Base-by-base conservation (phyloP, 306 rosid genomes). In the Vigna unguiculata region DNA sequence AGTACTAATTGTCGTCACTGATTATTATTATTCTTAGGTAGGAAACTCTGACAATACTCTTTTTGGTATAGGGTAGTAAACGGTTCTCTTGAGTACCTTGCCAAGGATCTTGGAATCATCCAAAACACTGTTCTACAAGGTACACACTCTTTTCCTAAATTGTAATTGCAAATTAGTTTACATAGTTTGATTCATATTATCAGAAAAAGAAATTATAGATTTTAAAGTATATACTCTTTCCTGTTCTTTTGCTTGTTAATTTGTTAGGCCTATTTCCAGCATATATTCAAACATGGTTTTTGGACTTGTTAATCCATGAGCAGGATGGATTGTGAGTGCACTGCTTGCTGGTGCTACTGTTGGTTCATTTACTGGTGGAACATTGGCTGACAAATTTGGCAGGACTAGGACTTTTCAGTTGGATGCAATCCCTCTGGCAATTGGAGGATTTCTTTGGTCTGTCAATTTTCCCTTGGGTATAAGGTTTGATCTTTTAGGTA, bases 241-340 rank as follows among this genome's bases (percentile, higher is more conserved):
- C 3, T 45, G 13, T 41, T 75, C 1, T 52, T 40, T 71, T 41
- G 1, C 20, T 58, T 6, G 47, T 12, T 15, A 3, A 5, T 10
- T 59, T 72, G 40, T 51, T 20, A 59, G 47, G 34, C 17, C 61
- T 40, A 16, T 32, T 71, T 82, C 65, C 57, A 16, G 45, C 58
- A n/a, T 66, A 47, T 45, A 22, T 34, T 48, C 21, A 54, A 46
- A 67, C 60, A 14, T 15, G 68, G 24, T 17, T 57, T 73, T 57
- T 73, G 12, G 19, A 19, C 40, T 16, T 59, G 17, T 74, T 60
- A 19, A 72, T 80, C 53, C 82, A 28, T 66, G 48, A 82, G 72
- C 82, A 94, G 98, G 98, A 73, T 94, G 98, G 98, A 76, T 94
- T 28, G 98, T 94, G 58, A 94, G 98, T 74, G n/a, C 89, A 1